A percentile compares a stretch with the other conserved stretches of the same genome.
Evolutionary conservation across 768 basidiomycete genomes (phyloP).

Genomic region (Butyriboletus loyo): DNA sequence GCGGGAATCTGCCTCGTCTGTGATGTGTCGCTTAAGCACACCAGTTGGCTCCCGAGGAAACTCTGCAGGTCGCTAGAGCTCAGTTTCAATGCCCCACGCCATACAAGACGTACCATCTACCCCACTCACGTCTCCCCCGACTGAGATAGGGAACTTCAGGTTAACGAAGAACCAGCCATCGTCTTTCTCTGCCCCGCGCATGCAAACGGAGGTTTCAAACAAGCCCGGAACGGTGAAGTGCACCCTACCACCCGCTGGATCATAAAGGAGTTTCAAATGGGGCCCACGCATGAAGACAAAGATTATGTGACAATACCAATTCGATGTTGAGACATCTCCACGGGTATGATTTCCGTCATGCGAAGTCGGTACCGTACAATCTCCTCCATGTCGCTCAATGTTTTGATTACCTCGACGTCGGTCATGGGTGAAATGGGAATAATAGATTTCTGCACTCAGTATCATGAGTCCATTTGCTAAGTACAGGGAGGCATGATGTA

Average conservation of each 20-base stretch:
- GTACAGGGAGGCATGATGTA: conserved; percentile 14
- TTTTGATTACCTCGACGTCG: conserved; percentile 62
- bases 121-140: conserved; percentile 71
- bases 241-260: conserved; percentile 70
- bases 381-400: conserved; percentile 70
- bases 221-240: conserved; percentile 70
- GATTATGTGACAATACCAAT: conserved; percentile 48
- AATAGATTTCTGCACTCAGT: conserved; percentile 56
- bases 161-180: conserved; percentile 87
- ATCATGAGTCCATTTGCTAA: conserved; percentile 20
- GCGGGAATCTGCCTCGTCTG: conserved; percentile 69
- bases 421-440: conserved; percentile 64
- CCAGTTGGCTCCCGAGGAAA: conserved; percentile 70
- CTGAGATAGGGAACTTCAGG: conserved; percentile 69
- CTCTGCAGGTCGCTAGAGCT: conserved; percentile 39
- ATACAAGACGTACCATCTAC: conserved; percentile 52
- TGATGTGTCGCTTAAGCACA: conserved; percentile 60
- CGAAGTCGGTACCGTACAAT: conserved; percentile 77
- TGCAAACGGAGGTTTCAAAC: conserved; percentile 71
- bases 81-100: not conserved
- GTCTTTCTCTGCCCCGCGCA: conserved; percentile 62
- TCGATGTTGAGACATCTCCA: conserved; percentile 71
- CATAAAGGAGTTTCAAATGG: conserved; percentile 18
- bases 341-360: conserved; percentile 74
- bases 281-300: conserved; percentile 10